Percentiles rank a stretch among this genome's conserved stretches.
phyloP scores from a whole-genome alignment of 352 stramenopile genomes.

The Aphanomyces astaci region DNA sequence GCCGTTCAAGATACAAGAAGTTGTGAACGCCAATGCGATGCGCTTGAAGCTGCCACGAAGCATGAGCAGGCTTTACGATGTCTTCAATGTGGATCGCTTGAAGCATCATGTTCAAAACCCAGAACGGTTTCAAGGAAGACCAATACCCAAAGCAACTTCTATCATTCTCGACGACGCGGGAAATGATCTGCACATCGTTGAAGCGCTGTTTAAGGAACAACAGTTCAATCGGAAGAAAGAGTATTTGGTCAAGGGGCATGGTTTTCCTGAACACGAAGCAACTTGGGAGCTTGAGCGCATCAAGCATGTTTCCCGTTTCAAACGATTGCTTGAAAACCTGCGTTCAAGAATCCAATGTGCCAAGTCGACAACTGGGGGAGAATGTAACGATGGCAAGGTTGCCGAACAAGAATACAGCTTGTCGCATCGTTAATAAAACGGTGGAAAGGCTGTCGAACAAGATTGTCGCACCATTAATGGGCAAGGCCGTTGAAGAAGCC shows the following conservation, averaged over 20 bases:
- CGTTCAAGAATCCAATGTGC: neutral
- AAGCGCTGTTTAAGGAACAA: conserved; percentile 4
- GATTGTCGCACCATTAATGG: too few species aligned
- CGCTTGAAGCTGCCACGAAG: neutral
- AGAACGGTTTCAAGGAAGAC: too few species aligned
- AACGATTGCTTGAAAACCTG: neutral
- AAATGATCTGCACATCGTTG: neutral
- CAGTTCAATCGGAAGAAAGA: conserved; percentile 19
- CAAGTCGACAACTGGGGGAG: neutral
- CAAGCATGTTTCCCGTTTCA: conserved; percentile 13
- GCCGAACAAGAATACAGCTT: too few species aligned
- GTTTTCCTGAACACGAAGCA: neutral
- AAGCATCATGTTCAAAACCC: conserved; percentile 17
- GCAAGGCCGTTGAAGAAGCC: too few species aligned
- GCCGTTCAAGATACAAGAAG: neutral
- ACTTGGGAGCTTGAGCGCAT: conserved; percentile 22
- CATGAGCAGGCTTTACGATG: conserved; percentile 2
- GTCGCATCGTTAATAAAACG: too few species aligned
- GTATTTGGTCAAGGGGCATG: conserved; percentile 18
- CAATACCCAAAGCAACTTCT: neutral
- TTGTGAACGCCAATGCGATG: conserved; percentile 4
- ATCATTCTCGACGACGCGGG: neutral
- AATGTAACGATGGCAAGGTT: conserved; percentile 1
- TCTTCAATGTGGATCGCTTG: conserved; percentile 24
- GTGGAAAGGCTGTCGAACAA: too few species aligned